Evolutionary conservation across 2,329 filamentous ascomycete genomes (phyloP).

Genomic region (Colletotrichum theobromicola): DNA sequence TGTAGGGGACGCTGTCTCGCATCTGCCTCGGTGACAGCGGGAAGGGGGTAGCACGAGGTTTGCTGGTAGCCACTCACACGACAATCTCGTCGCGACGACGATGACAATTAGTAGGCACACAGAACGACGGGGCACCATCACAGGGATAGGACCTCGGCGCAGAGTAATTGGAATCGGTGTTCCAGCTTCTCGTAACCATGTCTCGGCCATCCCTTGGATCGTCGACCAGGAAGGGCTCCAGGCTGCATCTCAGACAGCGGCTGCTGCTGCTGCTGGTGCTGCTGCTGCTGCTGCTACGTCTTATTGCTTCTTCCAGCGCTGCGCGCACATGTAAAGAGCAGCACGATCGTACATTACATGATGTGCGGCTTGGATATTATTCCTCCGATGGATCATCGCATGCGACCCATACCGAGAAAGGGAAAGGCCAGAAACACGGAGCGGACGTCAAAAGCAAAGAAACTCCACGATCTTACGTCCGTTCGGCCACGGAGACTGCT

Average conservation of each 20-base stretch:
- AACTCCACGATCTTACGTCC: neutral
- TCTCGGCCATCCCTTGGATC: constrained; percentile 9
- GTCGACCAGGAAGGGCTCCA: neutral
- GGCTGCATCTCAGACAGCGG: neutral
- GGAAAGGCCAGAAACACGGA: neutral
- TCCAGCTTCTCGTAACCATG: neutral
- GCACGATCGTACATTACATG: neutral
- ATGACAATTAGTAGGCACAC: neutral
- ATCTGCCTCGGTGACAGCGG: neutral
- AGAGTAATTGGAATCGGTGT: neutral
- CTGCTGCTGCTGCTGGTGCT: neutral
- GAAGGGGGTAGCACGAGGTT: neutral
- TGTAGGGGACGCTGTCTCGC: neutral
- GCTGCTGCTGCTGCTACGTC: neutral
- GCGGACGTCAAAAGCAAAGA: neutral
- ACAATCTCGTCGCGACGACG: neutral
- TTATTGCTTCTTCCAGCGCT: neutral
- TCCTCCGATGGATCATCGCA: neutral
- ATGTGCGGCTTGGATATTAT: neutral
- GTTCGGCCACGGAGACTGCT: neutral
- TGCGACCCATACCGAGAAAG: neutral
- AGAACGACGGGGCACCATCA: neutral
- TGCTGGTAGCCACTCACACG: neutral
- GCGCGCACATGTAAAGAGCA: neutral
- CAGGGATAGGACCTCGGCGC: neutral